Evolutionary conservation across 371 early-diverging fungal genomes (phyloP).

Genomic region (Actinomortierella wolfii): DNA sequence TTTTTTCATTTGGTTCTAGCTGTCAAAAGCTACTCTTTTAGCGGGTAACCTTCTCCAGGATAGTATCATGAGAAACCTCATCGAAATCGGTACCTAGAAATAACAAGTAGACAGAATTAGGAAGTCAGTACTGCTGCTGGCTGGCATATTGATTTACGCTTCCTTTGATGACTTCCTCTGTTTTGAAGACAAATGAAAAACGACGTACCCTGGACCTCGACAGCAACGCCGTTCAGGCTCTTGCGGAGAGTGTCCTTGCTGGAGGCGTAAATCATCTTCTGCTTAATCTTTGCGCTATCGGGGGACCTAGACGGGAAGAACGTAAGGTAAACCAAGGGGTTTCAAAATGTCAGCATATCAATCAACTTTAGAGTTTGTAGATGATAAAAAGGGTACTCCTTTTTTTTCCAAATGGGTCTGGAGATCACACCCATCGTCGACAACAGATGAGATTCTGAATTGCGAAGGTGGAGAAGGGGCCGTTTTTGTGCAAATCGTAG

Average conservation of each 20-base stretch:
- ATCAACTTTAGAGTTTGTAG: too few species aligned
- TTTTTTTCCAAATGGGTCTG: too few species aligned
- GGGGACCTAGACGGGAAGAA: slow-evolving; percentile 70
- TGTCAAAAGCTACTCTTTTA: slow-evolving; percentile 8
- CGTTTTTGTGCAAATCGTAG: too few species aligned
- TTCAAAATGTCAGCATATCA: too few species aligned
- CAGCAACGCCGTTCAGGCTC: slow-evolving; percentile 73
- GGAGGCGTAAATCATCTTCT: slow-evolving; percentile 94
- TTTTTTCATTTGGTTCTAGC: too few species aligned
- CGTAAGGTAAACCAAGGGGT: neutral
- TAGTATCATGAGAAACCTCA: slow-evolving; percentile 77
- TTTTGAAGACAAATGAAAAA: too few species aligned
- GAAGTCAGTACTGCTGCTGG: slow-evolving; percentile 1
- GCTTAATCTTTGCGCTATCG: slow-evolving; percentile 74
- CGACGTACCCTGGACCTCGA: slow-evolving; percentile 77
- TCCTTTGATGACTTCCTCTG: too few species aligned
- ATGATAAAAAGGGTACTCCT: too few species aligned
- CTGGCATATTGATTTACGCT: slow-evolving; percentile 1
- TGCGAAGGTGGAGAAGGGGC: too few species aligned
- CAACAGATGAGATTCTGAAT: too few species aligned
- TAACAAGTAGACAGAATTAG: neutral
- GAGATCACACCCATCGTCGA: neutral
- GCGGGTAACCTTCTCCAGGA: slow-evolving; percentile 76
- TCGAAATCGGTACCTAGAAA: slow-evolving; percentile 59
- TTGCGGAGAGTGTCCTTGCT: slow-evolving; percentile 84